A percentile compares a stretch with the other conserved stretches of the same genome.
Evolutionary conservation across 1,139 yeast species (phyloP).

Genomic region (Candida mesenterica): DNA sequence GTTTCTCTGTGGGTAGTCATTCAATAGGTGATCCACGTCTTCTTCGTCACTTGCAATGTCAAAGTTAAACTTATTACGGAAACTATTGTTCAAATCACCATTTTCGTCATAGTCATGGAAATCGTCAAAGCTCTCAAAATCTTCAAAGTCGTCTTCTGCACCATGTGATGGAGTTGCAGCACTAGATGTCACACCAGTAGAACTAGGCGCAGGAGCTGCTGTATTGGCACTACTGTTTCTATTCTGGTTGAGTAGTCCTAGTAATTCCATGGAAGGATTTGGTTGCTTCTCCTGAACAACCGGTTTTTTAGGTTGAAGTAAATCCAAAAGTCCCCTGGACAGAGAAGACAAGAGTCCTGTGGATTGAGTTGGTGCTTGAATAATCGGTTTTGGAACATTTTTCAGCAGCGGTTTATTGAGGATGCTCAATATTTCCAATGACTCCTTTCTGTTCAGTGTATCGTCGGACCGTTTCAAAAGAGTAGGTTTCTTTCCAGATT

Average conservation of each 20-base stretch:
- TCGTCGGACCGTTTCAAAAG: constrained; percentile 29
- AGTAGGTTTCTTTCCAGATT: constrained; percentile 29
- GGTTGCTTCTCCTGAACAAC: constrained; percentile 2
- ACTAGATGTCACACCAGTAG: no score
- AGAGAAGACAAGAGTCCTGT: no score
- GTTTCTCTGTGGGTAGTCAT: constrained; percentile 1
- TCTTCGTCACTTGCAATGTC: constrained; percentile 41
- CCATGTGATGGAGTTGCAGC: constrained; percentile 4
- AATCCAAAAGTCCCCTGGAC: constrained; percentile 16
- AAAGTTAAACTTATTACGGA: constrained; percentile 19
- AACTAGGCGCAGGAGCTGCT: no score
- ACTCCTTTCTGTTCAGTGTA: constrained; percentile 8
- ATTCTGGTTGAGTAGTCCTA: constrained; percentile 22
- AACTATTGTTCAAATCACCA: constrained; percentile 23
- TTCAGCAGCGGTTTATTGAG: constrained; percentile 33
- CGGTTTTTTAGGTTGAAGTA: constrained; percentile 13
- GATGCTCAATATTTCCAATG: constrained; percentile 46
- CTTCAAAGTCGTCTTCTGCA: constrained; percentile 15
- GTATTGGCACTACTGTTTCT: constrained; percentile 10
- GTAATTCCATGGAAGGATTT: constrained; percentile 11
- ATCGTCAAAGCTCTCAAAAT: constrained; percentile 32
- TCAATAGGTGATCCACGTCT: constrained; percentile 16
- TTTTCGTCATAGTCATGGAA: constrained; percentile 37
- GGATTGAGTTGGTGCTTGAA: no score
- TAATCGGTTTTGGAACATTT: constrained; percentile 8